Evolutionary conservation across 306 rosid species (phyloP).

Genomic region (Quercus glauca): DNA sequence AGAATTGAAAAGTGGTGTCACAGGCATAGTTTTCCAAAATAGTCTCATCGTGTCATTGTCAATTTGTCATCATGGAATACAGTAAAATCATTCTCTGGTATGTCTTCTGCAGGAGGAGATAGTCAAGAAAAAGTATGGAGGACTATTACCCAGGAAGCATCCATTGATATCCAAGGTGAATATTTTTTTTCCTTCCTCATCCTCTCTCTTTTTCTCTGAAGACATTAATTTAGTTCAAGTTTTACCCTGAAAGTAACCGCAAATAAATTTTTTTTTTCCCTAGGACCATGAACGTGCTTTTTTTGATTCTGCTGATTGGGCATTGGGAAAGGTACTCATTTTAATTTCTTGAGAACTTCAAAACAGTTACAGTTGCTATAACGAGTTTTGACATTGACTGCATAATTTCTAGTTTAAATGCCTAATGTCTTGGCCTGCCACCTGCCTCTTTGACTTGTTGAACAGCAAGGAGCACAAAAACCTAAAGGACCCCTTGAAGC

Average conservation of each 20-base stretch:
- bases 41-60: not conserved
- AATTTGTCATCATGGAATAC: slow-evolving; percentile 11
- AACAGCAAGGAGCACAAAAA: slow-evolving; percentile 80
- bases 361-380: slow-evolving; percentile 5
- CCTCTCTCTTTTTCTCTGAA: not conserved
- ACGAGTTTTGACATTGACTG: slow-evolving; percentile 1
- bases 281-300: slow-evolving; percentile 98
- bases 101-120: slow-evolving; percentile 63
- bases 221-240: not conserved
- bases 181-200: slow-evolving; percentile 11
- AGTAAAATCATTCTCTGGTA: slow-evolving; percentile 11
- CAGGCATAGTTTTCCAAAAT: not conserved
- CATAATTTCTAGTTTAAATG: slow-evolving; percentile 16
- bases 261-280: slow-evolving; percentile 23
- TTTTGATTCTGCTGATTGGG: slow-evolving; percentile 99
- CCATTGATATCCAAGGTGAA: slow-evolving; percentile 93
- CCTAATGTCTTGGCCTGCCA: slow-evolving; percentile 13
- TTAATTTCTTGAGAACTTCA: slow-evolving; percentile 9
- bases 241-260: slow-evolving; percentile 7
- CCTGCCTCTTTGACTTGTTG: slow-evolving; percentile 24
- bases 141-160: slow-evolving; percentile 81
- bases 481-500: slow-evolving; percentile 99
- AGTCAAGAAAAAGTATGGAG: slow-evolving; percentile 89
- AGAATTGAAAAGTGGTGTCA: slow-evolving; percentile 1
- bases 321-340: slow-evolving; percentile 79